Base-by-base conservation (phyloP, 2,329 filamentous ascomycete genomes). In the Chaetomium olivaceum region DNA sequence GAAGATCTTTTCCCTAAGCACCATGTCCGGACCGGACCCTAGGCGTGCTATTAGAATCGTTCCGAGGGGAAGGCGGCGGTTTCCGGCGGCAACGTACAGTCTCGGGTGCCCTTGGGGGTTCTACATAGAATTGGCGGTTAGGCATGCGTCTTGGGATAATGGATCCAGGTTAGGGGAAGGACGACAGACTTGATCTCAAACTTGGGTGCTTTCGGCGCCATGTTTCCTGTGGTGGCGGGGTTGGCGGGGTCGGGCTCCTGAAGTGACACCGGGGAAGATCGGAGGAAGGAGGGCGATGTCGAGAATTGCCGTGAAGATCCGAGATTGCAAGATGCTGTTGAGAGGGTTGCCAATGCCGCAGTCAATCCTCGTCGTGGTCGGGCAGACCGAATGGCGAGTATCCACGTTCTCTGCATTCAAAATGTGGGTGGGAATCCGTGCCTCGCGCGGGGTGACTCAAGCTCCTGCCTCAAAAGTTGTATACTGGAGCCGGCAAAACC, bases 91-190 rank as follows among this genome's bases (percentile, higher is more conserved):
- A 39, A 55, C 68, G 66, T 43, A 70, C 68, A 82, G 76, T 93
- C 91, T 73, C 89, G 87, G 61, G 91, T 93, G 68, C 91, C 91
- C 81, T 93, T 93, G 66, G 90, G 89, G 72, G 87, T 89, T 81
- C 93, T 93, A 75, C 27, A 19, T 21, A 92, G 80, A 76, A 86
- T 25, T 19, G 36, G 9, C 33, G 36, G 39, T 68, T 43, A 69
- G 66, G 57, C 21, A 43, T 61, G 33, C 52, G 23, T 19, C 25
- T 43, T 6, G 14, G 8, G 23, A 43, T 43, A 0, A n/a, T n/a
- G n/a, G n/a, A n/a, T 27, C 8, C 33, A 43, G 27, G 16, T 16
- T 11, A 12, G 46, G 43, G 25, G 14, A 12, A 12, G 11, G n/a
- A 27, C 19, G 39, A 62, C 65, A 23, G 59, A 70, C 68, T 70